Base-by-base conservation (phyloP, 2,329 filamentous ascomycete genomes). In the Stenocarpella maydis region DNA sequence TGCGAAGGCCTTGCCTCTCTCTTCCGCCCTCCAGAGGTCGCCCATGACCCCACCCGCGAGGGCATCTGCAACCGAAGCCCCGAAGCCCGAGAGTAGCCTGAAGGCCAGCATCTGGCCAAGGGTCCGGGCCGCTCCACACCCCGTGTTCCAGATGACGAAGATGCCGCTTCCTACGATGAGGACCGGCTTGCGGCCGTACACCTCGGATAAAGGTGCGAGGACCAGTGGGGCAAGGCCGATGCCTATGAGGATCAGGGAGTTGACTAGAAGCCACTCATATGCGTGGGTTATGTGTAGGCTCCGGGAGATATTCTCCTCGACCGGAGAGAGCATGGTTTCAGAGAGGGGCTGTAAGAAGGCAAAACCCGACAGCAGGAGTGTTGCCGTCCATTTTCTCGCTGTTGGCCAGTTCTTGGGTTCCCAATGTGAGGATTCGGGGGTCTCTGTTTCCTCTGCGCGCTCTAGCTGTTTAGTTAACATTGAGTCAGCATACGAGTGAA, bases 1-100 rank as follows among this genome's bases (percentile, higher is more conserved):
- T 1, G 83, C 84, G 53, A 90, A 85, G 0, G 87, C 85, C 72
- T 82, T 85, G 1, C 89, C 89, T 71, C 89, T 83, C 74, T 91
- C 83, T 72, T 90, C 87, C 0, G 87, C 79, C 26, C 75, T 77
- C 80, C 87, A 90, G 58, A 83, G 83, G 73, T 91, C 89, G 12
- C 63, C 31, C 63, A 65, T 41, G 49, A 54, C 5, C 0, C 63
- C 49, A 19, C 63, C 63, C 4, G 49, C 63, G 37, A 65, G 63
- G 19, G 63, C 63, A 24, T 65, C 61, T 1, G 63, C 63, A 7
- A 43, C 49, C 8, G 49, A 65, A 2, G 63, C 63, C 12, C 61
- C 61, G 12, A 43, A 65, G 2, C 63, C 37, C 1, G 63, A 54
- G 12, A 53, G 63, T 9, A 65, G 19, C 28, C 34, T 34, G 49